Conservation (phyloP, 164 flowering plant genomes). For the Sextonia rubra region DNA sequence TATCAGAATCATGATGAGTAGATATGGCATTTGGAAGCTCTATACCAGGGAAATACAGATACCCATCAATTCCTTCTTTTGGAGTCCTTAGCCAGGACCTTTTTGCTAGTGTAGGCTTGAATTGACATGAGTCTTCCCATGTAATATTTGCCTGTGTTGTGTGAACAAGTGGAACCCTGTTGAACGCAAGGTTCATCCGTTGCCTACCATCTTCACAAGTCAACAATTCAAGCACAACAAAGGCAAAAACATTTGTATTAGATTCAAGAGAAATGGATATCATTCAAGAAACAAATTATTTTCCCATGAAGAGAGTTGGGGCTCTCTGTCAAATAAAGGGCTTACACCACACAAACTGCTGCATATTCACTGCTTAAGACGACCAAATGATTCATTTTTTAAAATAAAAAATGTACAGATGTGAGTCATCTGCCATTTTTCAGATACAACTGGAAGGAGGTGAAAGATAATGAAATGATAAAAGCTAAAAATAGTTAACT, state of each 20-base stretch:
- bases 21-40: slow-evolving; percentile 22
- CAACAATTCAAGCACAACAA: slow-evolving; percentile 6
- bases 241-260: too few species aligned
- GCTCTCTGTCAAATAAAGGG: too few species aligned
- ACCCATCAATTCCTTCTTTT: slow-evolving; percentile 33
- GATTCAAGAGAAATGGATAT: background rate
- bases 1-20: slow-evolving; percentile 25
- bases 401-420: too few species aligned
- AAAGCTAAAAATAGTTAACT: too few species aligned
- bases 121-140: slow-evolving; percentile 34
- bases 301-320: too few species aligned
- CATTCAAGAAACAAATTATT: background rate
- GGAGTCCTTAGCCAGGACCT: slow-evolving; percentile 26
- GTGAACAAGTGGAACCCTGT: slow-evolving; percentile 36
- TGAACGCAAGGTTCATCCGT: slow-evolving; percentile 38
- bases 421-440: too few species aligned
- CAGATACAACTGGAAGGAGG: too few species aligned
- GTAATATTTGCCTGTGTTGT: slow-evolving; percentile 26
- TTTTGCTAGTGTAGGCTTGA: slow-evolving; percentile 35
- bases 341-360: too few species aligned
- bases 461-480: too few species aligned
- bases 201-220: slow-evolving; percentile 46
- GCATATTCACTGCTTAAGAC: too few species aligned
- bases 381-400: too few species aligned
- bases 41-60: slow-evolving; percentile 26